Base-by-base conservation (phyloP, 495 filamentous ascomycete species). In the Amphirosellinia nigrospora region DNA sequence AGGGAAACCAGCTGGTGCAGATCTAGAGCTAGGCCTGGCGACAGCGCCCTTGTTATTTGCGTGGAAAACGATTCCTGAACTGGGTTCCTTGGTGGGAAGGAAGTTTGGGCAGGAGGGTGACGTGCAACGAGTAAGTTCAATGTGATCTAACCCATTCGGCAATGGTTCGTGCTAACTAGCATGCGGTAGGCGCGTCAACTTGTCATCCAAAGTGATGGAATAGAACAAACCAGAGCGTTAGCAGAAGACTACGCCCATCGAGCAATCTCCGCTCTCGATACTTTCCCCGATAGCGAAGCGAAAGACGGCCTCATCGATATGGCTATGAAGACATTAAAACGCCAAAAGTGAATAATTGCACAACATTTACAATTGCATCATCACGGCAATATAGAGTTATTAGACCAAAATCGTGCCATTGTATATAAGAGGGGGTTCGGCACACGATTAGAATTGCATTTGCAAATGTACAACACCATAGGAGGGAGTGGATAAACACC, bases 31-130 rank as follows among this genome's bases (percentile, higher is more conserved):
- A 26, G 96, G 96, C 9, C 85, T 99, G 62, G 96, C 96, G 9
- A 99, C 96, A n/a, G 96, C 96, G 5, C 96, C 96, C 10, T 81
- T 98, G 60, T 82, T 99, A 45, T 99, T 98, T 82, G 96, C 96
- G 4, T 98, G 96, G 96, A 95, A 95, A 83, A 88, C 90, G 68
- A 92, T 91, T 71, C 89, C 88, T 28, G 93, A 95, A 80, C 83
- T 99, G 30, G 96, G 96, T 3, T 86, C 89, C 38, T 82, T 99
- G 74, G 96, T 99, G 45, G 95, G 94, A 68, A 90, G 96, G 78
- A 97, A 97, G 79, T 99, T 99, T 79, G 80, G 83, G 30, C 80
- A 86, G 72, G 87, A 92, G 69, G 96, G 96, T 10, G 96, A 99
- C 82, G 91, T 97, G 60, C 83, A 89, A 71, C 90, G 82, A 85